Base-by-base conservation (phyloP, 2,329 filamentous ascomycete species). In the Xylariaceae sp. region DNA sequence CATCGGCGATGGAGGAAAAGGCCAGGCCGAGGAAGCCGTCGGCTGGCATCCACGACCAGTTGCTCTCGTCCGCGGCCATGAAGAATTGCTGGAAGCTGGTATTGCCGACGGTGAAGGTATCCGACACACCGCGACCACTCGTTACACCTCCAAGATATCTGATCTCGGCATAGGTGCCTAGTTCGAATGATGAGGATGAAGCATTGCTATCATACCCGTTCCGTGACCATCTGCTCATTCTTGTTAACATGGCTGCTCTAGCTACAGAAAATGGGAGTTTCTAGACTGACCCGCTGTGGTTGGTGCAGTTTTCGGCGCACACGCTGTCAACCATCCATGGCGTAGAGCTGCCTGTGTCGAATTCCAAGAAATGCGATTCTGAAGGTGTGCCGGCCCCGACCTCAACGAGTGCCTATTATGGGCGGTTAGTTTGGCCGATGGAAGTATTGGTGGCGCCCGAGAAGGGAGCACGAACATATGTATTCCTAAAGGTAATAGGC, bases 21-120 rank as follows among this genome's bases (percentile, higher is more conserved):
- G 54, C 56, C 3, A 66, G 48, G 0, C 64, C 64, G 24, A 66
- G 39, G 46, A 66, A 65, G 17, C 64, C 64, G 34, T 64, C 57
- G 3, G 53, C 57, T 1, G 64, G 46, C 6, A 59, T 49, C 6
- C 51, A 35, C 0, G 42, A 41, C 62, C 61, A 65, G 17, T 40
- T 51, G 37, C 47, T 59, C 38, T 55, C 41, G 42, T 58, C 58
- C 18, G 55, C 59, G 9, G 54, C 50, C 6, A 66, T 50, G 38
- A 64, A 64, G 11, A 49, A 41, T 22, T 58, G 53, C 3, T 47
- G 45, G 57, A 60, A 66, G 2, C 45, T 47, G 0, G 45, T 1
- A 3, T 46, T 41, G 3, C 39, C 51, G 2, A 48, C 33, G 0
- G 38, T 31, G 22, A 63, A 63, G 2, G 41, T 34, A 19, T 65